A percentile compares a stretch with the other conserved stretches of the same genome.
Evolutionary conservation across 345 rosid species (phyloP).

Genomic region (Viola odorata): DNA sequence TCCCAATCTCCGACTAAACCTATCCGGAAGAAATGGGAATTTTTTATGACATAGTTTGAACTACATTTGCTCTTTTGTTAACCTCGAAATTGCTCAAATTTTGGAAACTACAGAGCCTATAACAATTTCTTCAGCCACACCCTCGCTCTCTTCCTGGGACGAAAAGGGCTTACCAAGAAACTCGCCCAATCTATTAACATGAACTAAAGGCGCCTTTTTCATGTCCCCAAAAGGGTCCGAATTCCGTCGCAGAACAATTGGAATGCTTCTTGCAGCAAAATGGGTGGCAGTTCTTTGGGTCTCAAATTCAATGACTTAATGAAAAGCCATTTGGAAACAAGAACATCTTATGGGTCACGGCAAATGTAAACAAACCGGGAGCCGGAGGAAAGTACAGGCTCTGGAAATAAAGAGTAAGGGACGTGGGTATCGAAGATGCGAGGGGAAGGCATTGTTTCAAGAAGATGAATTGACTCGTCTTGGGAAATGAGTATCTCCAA

Average conservation of each 20-base stretch:
- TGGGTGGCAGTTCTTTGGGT: conserved; percentile 12
- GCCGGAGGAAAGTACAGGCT: conserved; percentile 23
- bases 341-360: conserved; percentile 55
- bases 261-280: conserved; percentile 33
- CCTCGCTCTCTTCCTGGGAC: conserved; percentile 28
- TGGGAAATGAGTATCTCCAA: conserved; percentile 24
- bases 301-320: conserved; percentile 31
- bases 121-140: conserved; percentile 34
- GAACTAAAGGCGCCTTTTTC: conserved; percentile 23
- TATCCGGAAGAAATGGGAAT: conserved; percentile 34
- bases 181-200: conserved; percentile 34
- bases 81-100: conserved; percentile 45
- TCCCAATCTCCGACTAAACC: conserved; percentile 53
- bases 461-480: conserved; percentile 12
- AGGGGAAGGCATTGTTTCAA: conserved; percentile 28
- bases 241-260: conserved; percentile 44
- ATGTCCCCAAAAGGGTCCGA: conserved; percentile 58
- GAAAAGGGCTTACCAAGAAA: conserved; percentile 48
- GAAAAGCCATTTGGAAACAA: conserved; percentile 55
- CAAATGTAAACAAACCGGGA: conserved; percentile 52
- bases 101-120: conserved; percentile 45
- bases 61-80: conserved; percentile 32
- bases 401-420: conserved; percentile 30
- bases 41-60: conserved; percentile 24
- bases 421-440: conserved; percentile 42